A percentile compares a stretch with the other conserved stretches of the same genome.
Conservation (phyloP, 352 stramenopile genomes). For the Globisporangium nunn region DNA sequence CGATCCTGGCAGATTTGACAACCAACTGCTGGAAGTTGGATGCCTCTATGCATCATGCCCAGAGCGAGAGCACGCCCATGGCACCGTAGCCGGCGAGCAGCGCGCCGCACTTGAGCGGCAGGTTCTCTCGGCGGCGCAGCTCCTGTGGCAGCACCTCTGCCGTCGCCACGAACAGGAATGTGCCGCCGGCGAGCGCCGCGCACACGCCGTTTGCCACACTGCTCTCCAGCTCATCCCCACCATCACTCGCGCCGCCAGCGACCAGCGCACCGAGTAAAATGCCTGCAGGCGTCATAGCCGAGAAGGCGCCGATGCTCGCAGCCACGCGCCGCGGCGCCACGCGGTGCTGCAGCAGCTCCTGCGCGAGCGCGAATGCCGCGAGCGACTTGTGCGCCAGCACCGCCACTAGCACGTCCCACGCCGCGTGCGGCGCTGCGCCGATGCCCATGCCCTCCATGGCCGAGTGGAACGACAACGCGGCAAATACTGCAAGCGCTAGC, state of each 20-base stretch:
- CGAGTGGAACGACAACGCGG: conserved; percentile 79
- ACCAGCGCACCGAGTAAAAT: conserved; percentile 60
- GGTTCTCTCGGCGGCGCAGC: conserved; percentile 42
- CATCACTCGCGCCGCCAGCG: conserved; percentile 13
- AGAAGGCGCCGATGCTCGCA: conserved; percentile 48
- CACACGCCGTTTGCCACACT: conserved; percentile 47
- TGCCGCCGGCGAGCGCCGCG: conserved; percentile 67
- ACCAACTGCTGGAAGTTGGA: background rate
- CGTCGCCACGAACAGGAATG: conserved; percentile 73
- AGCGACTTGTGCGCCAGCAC: conserved; percentile 83
- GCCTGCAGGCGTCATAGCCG: conserved; percentile 63
- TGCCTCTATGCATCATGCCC: conserved; percentile 22
- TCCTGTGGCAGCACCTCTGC: conserved; percentile 83
- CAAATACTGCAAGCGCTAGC: conserved; percentile 68
- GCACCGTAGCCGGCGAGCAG: conserved; percentile 45
- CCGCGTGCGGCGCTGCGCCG: conserved; percentile 41
- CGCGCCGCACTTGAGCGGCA: conserved; percentile 45
- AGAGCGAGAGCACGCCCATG: conserved; percentile 71
- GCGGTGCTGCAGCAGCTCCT: conserved; percentile 66
- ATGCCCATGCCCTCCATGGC: conserved; percentile 84
- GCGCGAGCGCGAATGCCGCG: conserved; percentile 59
- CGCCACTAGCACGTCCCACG: conserved; percentile 73
- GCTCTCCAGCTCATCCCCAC: conserved; percentile 20
- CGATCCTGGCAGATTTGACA: too few relatives aligned
- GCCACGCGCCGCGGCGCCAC: conserved; percentile 31